Evolutionary conservation across 164 flowering plant species (phyloP).

Genomic region (Annona cherimola): DNA sequence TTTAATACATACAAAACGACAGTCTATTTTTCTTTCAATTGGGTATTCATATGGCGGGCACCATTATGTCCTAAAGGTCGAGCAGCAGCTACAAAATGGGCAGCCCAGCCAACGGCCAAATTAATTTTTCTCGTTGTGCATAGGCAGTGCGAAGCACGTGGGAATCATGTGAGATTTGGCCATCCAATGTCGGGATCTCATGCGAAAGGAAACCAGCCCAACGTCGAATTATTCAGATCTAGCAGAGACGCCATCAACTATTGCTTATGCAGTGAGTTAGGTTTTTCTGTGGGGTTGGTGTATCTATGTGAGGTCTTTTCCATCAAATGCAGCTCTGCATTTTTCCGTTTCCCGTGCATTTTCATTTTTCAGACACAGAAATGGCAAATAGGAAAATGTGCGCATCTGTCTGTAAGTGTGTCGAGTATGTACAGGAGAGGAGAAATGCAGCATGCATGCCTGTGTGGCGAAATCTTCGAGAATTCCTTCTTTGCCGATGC

Average conservation of each 20-base stretch:
- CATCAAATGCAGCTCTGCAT: background rate
- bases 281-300: background rate
- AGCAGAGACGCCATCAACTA: no score
- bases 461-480: conserved; percentile 99
- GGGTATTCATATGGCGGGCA: background rate
- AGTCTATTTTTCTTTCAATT: no score
- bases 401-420: no score
- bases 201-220: no score
- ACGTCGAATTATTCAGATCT: no score
- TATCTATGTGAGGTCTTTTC: background rate
- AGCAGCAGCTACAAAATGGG: background rate
- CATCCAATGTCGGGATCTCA: background rate
- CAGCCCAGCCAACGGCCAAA: no score
- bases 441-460: conserved; percentile 26
- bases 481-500: conserved; percentile 95
- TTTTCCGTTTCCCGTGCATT: background rate
- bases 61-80: background rate
- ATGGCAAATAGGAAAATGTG: background rate
- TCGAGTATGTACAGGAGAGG: background rate
- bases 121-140: background rate
- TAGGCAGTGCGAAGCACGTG: background rate
- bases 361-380: background rate
- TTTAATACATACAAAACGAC: no score
- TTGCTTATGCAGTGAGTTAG: no score
- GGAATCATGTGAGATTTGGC: background rate